phyloP scores from a whole-genome alignment of 495 filamentous ascomycete genomes.

The Pyrenula massariospora region DNA sequence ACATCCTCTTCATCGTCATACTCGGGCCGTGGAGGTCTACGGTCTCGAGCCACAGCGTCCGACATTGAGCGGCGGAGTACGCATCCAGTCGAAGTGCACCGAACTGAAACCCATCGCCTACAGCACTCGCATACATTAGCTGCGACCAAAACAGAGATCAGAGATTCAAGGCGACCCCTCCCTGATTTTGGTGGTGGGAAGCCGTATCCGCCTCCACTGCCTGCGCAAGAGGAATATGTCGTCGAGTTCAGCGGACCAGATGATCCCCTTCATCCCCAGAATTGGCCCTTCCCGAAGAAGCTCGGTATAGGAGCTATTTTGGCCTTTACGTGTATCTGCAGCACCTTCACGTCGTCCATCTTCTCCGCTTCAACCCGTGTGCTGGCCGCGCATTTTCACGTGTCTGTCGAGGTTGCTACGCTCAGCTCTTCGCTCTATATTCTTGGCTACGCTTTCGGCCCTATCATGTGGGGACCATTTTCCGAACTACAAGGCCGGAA shows the following conservation, averaged over 20 bases:
- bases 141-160: conserved; percentile 17
- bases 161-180: conserved; percentile 31
- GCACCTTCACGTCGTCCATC: conserved; percentile 25
- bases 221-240: conserved; percentile 62
- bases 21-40: background rate
- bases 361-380: conserved; percentile 15
- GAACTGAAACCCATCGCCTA: conserved; percentile 46
- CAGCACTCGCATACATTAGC: conserved; percentile 27
- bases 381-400: conserved; percentile 3
- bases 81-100: conserved; percentile 48
- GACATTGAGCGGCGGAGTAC: conserved; percentile 6
- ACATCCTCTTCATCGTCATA: background rate
- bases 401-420: conserved; percentile 2
- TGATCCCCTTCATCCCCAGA: conserved; percentile 69
- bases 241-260: conserved; percentile 69
- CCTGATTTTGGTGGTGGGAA: conserved; percentile 55
- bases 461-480: conserved; percentile 51
- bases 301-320: conserved; percentile 20
- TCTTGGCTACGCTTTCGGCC: conserved; percentile 33
- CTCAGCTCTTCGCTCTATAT: conserved; percentile 5
- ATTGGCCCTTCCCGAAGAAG: conserved; percentile 67
- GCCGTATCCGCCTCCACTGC: conserved; percentile 61
- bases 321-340: conserved; percentile 27
- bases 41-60: background rate
- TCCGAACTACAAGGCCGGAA: conserved; percentile 69